Evolutionary conservation across 257 asterid species (phyloP), one percentile per base, ranked within the genome.

Genomic region (Nicotiana sylvestris): DNA sequence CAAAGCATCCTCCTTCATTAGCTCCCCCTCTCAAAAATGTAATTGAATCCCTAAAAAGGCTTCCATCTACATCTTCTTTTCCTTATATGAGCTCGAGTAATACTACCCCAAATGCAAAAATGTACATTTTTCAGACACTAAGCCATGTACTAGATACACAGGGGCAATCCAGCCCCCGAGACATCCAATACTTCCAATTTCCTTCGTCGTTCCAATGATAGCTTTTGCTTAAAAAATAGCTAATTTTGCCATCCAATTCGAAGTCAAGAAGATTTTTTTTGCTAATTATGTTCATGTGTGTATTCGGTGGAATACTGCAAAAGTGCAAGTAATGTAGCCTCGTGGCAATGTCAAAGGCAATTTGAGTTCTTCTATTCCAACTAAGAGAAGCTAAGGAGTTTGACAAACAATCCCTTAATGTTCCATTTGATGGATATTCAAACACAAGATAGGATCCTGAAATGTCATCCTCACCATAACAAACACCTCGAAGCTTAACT

Each of bases 221-320:
- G 62, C 43, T 43, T 66, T 62, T 1, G 82, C 81, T 51, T 87
- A 92, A 6, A 84, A 91, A 4, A 92, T 87, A 0, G 90, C 84
- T 12, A 94, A 46, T 69, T 91, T 92, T 1, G 96, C 97, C 91
- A 95, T 90, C 96, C 95, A 94, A 37, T 53, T 85, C 37, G 88
- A 64, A 25, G 84, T 88, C 88, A 94, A 56, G 81, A 91, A 94
- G 17, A 94, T 57, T 4, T 82, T 88, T 21, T 39, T 69, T 87
- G 76, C 91, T 86, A 11, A 53, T 88, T 18, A 92, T 37, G 43
- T 83, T 85, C 87, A 84, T 46, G 66, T 88, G 92, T 67, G 85
- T 85, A 76, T 85, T 88, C 1, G 88, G 88, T 56, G 96, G 93
- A 61, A 84, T 87, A 9, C 90, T 90, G 4, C 95, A 94, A 49